phyloP scores from a whole-genome alignment of 768 basidiomycete species.

The Hemileccinum rubropunctum region DNA sequence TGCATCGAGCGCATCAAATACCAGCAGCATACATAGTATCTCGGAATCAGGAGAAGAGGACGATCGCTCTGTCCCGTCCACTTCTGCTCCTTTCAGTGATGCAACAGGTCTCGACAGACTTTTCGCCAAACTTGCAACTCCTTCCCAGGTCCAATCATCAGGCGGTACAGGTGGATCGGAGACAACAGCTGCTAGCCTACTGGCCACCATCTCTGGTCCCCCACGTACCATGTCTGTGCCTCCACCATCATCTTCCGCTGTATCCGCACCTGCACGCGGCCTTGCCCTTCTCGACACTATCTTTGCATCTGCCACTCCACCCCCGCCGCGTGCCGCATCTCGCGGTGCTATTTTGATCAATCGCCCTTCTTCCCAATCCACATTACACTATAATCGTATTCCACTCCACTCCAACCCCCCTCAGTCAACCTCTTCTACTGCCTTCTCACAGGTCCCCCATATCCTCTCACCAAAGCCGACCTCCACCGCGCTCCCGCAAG shows the following conservation, averaged over 20 bases:
- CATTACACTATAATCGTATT: slow-evolving; percentile 5
- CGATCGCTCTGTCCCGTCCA: slow-evolving; percentile 10
- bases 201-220: slow-evolving; percentile 49
- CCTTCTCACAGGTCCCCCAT: slow-evolving; percentile 29
- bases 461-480: slow-evolving; percentile 61
- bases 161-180: slow-evolving; percentile 24
- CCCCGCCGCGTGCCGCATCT: slow-evolving; percentile 21
- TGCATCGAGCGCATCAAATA: slow-evolving; percentile 32
- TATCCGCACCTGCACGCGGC: slow-evolving; percentile 41
- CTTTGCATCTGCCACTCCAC: slow-evolving; percentile 63
- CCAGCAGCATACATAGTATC: slow-evolving; percentile 35
- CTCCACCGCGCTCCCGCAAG: slow-evolving; percentile 52
- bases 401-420: slow-evolving; percentile 4
- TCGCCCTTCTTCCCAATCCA: slow-evolving; percentile 17
- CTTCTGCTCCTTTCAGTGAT: slow-evolving; percentile 13
- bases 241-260: slow-evolving; percentile 27
- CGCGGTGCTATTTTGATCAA: slow-evolving; percentile 10
- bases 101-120: slow-evolving; percentile 43
- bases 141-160: slow-evolving; percentile 19
- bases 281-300: slow-evolving; percentile 63
- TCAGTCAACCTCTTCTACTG: slow-evolving; percentile 15
- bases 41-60: slow-evolving; percentile 32
- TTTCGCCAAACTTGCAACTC: slow-evolving; percentile 38
- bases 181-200: slow-evolving; percentile 41
- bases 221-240: slow-evolving; percentile 30